Base-by-base conservation (phyloP, 192 early-diverging fungal genomes). In the Umbelopsis ramanniana region DNA sequence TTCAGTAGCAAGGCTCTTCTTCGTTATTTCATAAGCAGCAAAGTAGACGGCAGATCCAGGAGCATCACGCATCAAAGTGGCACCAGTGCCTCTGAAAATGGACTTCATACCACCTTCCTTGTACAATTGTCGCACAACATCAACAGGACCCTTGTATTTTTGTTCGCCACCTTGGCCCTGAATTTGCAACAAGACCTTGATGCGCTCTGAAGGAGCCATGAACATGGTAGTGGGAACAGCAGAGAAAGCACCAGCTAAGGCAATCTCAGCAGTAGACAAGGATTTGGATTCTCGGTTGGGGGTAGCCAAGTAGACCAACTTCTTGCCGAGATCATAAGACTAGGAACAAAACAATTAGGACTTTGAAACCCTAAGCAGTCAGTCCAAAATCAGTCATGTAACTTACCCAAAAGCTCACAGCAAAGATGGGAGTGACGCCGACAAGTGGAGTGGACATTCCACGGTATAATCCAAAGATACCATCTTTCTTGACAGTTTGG, bases 341-440 rank as follows among this genome's bases (percentile, higher is more conserved):
- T 84, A 60, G 26, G 46, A 19, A 17, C 24, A 37, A 43, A 68
- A 79, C 75, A 46, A 81, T 76, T 43, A 43, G 6, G 40, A 6
- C 40, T 4, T 43, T 29, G 29, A 29, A 1, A 29, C 29, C 29
- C 1, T 1, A 29, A 29, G 29, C 29, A 29, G 29, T 3, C 29
- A 29, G 29, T 29, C 29, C 29, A 43, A 43, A 40, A 43, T 7
- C 40, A 12, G 8, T 43, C 6, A 43, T 63, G 11, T 63, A 33
- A 76, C 75, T 57, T 76, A 88, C 93, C 93, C 93, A 97, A 87
- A 97, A 99, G 73, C 89, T 93, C 37, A 96, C 89, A 48, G 96
- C 95, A 84, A 95, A 97, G 81, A 98, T 95, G 38, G 97, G 96
- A 33, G 97, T 99, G 26, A 96, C 93, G 47, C 96, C 95, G 46